phyloP scores from a whole-genome alignment of 805 yeast genomes.

The Cyberlindnera lachancei region DNA sequence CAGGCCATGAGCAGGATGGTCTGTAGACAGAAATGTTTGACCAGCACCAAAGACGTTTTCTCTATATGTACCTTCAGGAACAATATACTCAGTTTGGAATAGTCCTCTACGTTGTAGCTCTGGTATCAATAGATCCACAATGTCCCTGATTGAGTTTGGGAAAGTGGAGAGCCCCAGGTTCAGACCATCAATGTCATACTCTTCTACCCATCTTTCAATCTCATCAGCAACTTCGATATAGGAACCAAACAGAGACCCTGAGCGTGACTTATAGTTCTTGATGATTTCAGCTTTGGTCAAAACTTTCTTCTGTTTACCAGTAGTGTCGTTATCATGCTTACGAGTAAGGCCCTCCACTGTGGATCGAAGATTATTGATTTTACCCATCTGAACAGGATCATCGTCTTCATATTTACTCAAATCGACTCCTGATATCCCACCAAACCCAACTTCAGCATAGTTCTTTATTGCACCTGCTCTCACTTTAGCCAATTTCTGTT shows the following conservation, averaged over 20 bases:
- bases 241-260: slow-evolving; percentile 25
- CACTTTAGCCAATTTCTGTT: slow-evolving; percentile 28
- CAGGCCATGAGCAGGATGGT: slow-evolving; percentile 17
- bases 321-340: slow-evolving; percentile 15
- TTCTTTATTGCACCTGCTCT: slow-evolving; percentile 29
- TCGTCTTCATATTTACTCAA: slow-evolving; percentile 37
- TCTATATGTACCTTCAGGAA: slow-evolving; percentile 27
- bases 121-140: slow-evolving; percentile 24
- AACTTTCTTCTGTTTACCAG: slow-evolving; percentile 10
- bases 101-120: slow-evolving; percentile 30
- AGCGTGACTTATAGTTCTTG: slow-evolving; percentile 15
- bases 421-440: slow-evolving; percentile 39
- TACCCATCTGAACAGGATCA: slow-evolving; percentile 29
- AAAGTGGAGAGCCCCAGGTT: slow-evolving; percentile 31
- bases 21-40: slow-evolving; percentile 6
- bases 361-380: slow-evolving; percentile 25
- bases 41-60: slow-evolving; percentile 27
- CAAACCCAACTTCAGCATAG: slow-evolving; percentile 37
- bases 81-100: slow-evolving; percentile 31
- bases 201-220: slow-evolving; percentile 32
- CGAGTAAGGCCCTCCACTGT: slow-evolving; percentile 22
- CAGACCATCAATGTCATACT: slow-evolving; percentile 35
- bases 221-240: slow-evolving; percentile 32
- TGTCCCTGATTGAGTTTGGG: slow-evolving; percentile 33
- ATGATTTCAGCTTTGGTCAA: slow-evolving; percentile 24